Base-by-base conservation (phyloP, 495 filamentous ascomycete species). In the Hypoxylon perforatum region DNA sequence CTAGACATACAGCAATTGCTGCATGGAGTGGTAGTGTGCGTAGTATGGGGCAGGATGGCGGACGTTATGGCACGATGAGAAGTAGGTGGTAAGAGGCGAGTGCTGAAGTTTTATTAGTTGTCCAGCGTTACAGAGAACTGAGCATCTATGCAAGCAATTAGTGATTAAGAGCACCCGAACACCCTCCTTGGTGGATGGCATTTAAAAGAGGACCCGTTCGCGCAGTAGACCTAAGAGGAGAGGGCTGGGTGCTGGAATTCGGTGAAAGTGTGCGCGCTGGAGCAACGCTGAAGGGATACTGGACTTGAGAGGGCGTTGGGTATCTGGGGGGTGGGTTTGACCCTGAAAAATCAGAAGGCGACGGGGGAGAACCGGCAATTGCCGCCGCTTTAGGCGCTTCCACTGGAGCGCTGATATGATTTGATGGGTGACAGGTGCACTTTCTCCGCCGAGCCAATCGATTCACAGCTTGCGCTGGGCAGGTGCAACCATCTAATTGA, bases 311-410 rank as follows among this genome's bases (percentile, higher is more conserved):
- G 25, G 47, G 14, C 22, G 25, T 35, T 50, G 33, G 53, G 55
- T 48, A 23, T 65, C 57, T 60, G 69, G 69, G 71, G 72, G 50
- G 61, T 74, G 53, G 63, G 69, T 72, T 74, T 74, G 72, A 74
- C 72, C 72, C 69, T 72, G 69, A 74, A 72, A 72, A 60, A 57
- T 64, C 39, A 10, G 60, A 41, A 65, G 66, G 62, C 52, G 57
- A 41, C 44, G 47, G 48, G 30, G 46, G 62, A 25, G 45, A 28
- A 11, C 62, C 72, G 72, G 72, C 60, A 65, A 69, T 72, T 74
- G 69, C 72, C 72, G 72, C 69, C 45, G 61, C 69, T 65, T 70
- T 69, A 62, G 66, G 51, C 66, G 66, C 61, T 69, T 69, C 30
- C 49, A 15, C 39, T 61, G 41, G 28, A 64, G 61, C 61, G 57